Percentiles rank a stretch among this genome's conserved stretches.
These are phyloP conservation scores for Melampsora larici-populina DNA, from an alignment of 1,284 basidiomycete genomes.

Conservation along the genomic window DNA sequence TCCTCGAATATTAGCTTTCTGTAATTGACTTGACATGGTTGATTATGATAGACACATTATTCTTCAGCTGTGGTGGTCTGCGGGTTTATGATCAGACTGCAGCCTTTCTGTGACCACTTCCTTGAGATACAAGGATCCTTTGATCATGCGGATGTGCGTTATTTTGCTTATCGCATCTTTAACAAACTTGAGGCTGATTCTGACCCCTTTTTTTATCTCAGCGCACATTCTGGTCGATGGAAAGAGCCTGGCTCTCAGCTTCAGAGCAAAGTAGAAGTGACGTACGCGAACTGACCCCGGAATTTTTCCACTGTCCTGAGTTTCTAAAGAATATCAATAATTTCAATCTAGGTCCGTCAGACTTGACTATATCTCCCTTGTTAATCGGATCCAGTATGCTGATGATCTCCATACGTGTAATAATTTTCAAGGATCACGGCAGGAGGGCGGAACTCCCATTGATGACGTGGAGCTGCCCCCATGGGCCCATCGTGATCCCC, in stretches of 20 bases:
- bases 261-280: slow-evolving; percentile 83
- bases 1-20: slow-evolving; percentile 42
- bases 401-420: too few relatives aligned
- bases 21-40: slow-evolving; percentile 57
- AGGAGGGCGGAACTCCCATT: slow-evolving; percentile 74
- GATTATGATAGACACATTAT: slow-evolving; percentile 70
- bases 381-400: too few relatives aligned
- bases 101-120: slow-evolving; percentile 89
- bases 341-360: slow-evolving; percentile 64
- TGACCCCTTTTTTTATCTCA: slow-evolving; percentile 82
- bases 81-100: slow-evolving; percentile 84
- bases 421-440: slow-evolving; percentile 82
- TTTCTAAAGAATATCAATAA: slow-evolving; percentile 59
- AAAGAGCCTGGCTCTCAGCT: slow-evolving; percentile 77
- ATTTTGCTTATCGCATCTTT: not conserved
- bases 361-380: slow-evolving; percentile 18
- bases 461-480: slow-evolving; percentile 84
- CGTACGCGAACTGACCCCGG: slow-evolving; percentile 88
- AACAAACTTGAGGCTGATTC: slow-evolving; percentile 70
- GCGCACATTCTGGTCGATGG: slow-evolving; percentile 71
- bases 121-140: slow-evolving; percentile 64
- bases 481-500: slow-evolving; percentile 81
- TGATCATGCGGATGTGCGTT: slow-evolving; percentile 35
- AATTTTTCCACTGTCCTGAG: slow-evolving; percentile 67
- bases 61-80: slow-evolving; percentile 96